A percentile compares a stretch with the other conserved stretches of the same genome.
phyloP scores from a whole-genome alignment of 495 filamentous ascomycete genomes.

The Annulohypoxylon nitens region DNA sequence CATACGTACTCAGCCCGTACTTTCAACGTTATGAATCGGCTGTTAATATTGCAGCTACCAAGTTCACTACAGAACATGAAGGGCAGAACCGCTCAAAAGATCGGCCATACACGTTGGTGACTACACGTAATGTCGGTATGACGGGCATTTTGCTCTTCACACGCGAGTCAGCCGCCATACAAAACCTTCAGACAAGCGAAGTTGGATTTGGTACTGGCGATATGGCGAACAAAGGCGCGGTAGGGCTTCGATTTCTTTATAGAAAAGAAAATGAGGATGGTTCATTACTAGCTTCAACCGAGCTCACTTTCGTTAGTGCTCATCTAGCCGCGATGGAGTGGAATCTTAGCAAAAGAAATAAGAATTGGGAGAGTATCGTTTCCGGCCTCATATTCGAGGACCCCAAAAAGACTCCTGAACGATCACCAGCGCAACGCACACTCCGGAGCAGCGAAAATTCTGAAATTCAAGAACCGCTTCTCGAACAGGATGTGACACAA shows the following conservation, averaged over 20 bases:
- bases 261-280: conserved; percentile 41
- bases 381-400: conserved; percentile 80
- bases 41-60: conserved; percentile 73
- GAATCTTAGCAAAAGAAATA: conserved; percentile 76
- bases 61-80: conserved; percentile 26
- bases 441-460: conserved; percentile 39
- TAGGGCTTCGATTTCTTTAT: conserved; percentile 78
- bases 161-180: conserved; percentile 67
- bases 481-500: conserved; percentile 22
- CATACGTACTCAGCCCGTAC: conserved; percentile 81
- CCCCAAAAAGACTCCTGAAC: conserved; percentile 50
- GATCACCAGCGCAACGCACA: conserved; percentile 20
- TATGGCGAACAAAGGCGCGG: conserved; percentile 96
- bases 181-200: conserved; percentile 74
- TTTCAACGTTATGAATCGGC: conserved; percentile 75
- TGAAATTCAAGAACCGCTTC: conserved; percentile 38
- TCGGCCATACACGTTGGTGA: conserved; percentile 62
- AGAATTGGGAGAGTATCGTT: conserved; percentile 87
- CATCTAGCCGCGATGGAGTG: conserved; percentile 90
- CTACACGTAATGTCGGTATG: conserved; percentile 82
- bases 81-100: conserved; percentile 41
- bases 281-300: conserved; percentile 55
- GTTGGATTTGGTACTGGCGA: conserved; percentile 84
- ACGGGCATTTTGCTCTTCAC: conserved; percentile 88
- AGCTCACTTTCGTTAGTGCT: conserved; percentile 87